Conservation (phyloP, 202 grass and related monocot species). For the Sporobolus alterniflorus region DNA sequence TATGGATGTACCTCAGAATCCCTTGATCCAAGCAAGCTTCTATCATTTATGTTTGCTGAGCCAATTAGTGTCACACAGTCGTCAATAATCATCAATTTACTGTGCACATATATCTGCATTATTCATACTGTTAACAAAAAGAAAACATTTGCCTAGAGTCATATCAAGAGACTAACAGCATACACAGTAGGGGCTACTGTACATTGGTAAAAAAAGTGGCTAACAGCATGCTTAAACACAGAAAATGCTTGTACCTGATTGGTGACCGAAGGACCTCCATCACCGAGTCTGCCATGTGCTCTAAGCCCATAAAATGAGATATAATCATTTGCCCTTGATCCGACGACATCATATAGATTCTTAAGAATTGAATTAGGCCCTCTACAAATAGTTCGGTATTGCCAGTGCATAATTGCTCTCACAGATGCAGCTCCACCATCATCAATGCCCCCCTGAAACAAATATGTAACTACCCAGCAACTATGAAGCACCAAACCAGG, state of each 20-base stretch:
- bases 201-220: background rate
- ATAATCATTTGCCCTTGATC: constrained; percentile 68
- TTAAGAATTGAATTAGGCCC: constrained; percentile 81
- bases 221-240: constrained; percentile 4
- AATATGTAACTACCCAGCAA: constrained; percentile 39
- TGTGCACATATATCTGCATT: constrained; percentile 83
- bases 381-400: constrained; percentile 85
- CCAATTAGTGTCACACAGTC: constrained; percentile 87
- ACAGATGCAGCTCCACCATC: constrained; percentile 83
- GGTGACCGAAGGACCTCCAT: constrained; percentile 67
- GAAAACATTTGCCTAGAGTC: constrained; percentile 7
- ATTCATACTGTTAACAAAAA: constrained; percentile 26
- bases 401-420: constrained; percentile 92
- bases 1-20: constrained; percentile 80
- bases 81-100: constrained; percentile 92
- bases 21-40: constrained; percentile 96
- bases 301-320: constrained; percentile 93
- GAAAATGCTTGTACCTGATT: constrained; percentile 60
- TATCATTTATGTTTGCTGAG: constrained; percentile 99
- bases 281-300: constrained; percentile 63
- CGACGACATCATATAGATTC: constrained; percentile 68
- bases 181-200: background rate
- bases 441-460: constrained; percentile 77
- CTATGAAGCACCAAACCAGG: background rate
- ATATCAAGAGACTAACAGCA: background rate